phyloP scores from a whole-genome alignment of 495 filamentous ascomycete species.

The Rhypophila decipiens region DNA sequence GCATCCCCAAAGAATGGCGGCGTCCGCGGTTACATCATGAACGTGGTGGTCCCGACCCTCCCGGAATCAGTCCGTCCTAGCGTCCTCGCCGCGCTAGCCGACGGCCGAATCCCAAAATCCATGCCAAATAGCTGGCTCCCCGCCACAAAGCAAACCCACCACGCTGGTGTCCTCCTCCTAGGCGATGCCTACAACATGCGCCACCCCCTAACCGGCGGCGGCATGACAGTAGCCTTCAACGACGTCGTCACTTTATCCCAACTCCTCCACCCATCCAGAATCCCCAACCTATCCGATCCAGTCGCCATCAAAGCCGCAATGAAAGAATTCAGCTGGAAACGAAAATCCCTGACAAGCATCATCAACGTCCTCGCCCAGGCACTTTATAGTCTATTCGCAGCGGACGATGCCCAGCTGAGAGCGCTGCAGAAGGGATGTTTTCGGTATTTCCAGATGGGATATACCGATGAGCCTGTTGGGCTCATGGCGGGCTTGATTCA shows the following conservation, averaged over 20 bases:
- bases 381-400: slow-evolving; percentile 84
- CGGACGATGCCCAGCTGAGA: slow-evolving; percentile 67
- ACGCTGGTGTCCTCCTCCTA: slow-evolving; percentile 71
- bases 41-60: slow-evolving; percentile 69
- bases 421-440: slow-evolving; percentile 90
- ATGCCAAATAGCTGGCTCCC: slow-evolving; percentile 97
- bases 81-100: slow-evolving; percentile 71
- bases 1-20: slow-evolving; percentile 67
- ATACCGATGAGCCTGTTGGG: slow-evolving; percentile 69
- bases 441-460: slow-evolving; percentile 79
- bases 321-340: slow-evolving; percentile 73
- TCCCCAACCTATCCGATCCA: slow-evolving; percentile 66
- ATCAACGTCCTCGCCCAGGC: slow-evolving; percentile 96
- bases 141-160: slow-evolving; percentile 56
- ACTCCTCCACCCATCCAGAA: slow-evolving; percentile 56
- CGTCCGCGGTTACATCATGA: slow-evolving; percentile 71
- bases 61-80: slow-evolving; percentile 65
- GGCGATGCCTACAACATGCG: slow-evolving; percentile 97
- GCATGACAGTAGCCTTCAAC: slow-evolving; percentile 92
- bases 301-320: slow-evolving; percentile 60
- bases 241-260: slow-evolving; percentile 73
- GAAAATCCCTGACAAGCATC: slow-evolving; percentile 73
- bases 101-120: slow-evolving; percentile 57
- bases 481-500: slow-evolving; percentile 79
- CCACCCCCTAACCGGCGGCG: slow-evolving; percentile 87